phyloP scores from a whole-genome alignment of 768 basidiomycete genomes.

The Saitozyma podzolica region DNA sequence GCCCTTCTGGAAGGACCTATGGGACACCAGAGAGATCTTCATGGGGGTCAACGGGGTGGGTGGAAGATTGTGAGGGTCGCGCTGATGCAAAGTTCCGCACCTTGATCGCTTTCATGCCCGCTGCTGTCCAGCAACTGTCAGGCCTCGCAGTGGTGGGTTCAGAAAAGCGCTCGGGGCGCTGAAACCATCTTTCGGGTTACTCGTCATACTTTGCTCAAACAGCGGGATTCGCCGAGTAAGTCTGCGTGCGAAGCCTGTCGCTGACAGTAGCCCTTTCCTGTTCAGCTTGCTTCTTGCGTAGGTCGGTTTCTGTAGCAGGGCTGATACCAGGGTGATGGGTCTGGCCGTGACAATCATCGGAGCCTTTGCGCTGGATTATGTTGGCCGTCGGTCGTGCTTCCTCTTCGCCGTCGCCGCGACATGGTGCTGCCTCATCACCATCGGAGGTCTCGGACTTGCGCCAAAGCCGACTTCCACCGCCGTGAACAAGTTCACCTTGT shows the following conservation, averaged over 20 bases:
- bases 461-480: constrained; percentile 4
- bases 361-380: constrained; percentile 26
- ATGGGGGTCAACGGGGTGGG: constrained; percentile 33
- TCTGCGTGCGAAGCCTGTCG: too few species aligned
- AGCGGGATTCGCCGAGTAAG: constrained; percentile 26
- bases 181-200: constrained; percentile 19
- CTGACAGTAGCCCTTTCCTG: constrained; percentile 19
- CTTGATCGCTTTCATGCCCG: constrained; percentile 35
- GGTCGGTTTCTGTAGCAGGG: not conserved
- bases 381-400: constrained; percentile 34
- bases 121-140: constrained; percentile 27
- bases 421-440: constrained; percentile 25
- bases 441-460: constrained; percentile 31
- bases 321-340: constrained; percentile 16
- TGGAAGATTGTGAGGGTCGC: not conserved
- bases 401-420: constrained; percentile 14
- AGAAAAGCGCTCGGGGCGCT: not conserved
- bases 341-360: constrained; percentile 29
- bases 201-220: constrained; percentile 33
- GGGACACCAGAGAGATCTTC: constrained; percentile 30
- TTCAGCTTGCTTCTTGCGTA: constrained; percentile 30
- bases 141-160: constrained; percentile 30
- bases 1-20: constrained; percentile 20
- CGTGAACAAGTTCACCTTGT: constrained; percentile 24
- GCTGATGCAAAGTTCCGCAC: constrained; percentile 31